Evolutionary conservation across 305 asterid species (phyloP).

Genomic region (Vinca major): DNA sequence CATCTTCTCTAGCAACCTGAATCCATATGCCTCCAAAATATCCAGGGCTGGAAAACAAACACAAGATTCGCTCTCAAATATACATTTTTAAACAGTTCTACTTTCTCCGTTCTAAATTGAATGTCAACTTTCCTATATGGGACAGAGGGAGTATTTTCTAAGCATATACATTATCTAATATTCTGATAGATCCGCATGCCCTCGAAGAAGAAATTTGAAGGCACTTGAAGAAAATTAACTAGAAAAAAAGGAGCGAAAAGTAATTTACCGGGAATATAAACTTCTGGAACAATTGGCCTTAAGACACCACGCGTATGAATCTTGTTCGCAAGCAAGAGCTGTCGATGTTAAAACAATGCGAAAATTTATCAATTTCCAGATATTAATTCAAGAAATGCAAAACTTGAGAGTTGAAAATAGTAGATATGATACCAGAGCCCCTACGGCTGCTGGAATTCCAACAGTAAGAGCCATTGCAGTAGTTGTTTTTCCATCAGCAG

Average conservation of each 20-base stretch:
- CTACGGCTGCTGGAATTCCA: slow-evolving; percentile 91
- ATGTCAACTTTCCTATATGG: too few relatives aligned
- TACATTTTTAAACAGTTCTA: neutral
- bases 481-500: slow-evolving; percentile 33
- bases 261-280: slow-evolving; percentile 63
- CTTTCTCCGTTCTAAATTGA: too few relatives aligned
- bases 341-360: slow-evolving; percentile 14
- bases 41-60: slow-evolving; percentile 53
- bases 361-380: neutral
- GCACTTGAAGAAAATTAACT: neutral
- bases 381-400: neutral
- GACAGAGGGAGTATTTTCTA: too few relatives aligned
- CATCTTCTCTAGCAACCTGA: slow-evolving; percentile 67
- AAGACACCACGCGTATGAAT: slow-evolving; percentile 55
- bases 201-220: neutral
- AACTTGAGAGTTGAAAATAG: slow-evolving; percentile 11
- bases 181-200: neutral
- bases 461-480: slow-evolving; percentile 93
- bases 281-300: slow-evolving; percentile 71
- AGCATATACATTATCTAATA: neutral
- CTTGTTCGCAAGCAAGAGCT: slow-evolving; percentile 64
- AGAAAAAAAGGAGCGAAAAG: neutral
- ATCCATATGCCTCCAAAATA: slow-evolving; percentile 65
- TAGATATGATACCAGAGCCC: slow-evolving; percentile 60
- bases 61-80: neutral